Percentiles rank a stretch among this genome's conserved stretches.
Conservation (phyloP, 768 basidiomycete genomes). For the Mrakia hoshinonis region DNA sequence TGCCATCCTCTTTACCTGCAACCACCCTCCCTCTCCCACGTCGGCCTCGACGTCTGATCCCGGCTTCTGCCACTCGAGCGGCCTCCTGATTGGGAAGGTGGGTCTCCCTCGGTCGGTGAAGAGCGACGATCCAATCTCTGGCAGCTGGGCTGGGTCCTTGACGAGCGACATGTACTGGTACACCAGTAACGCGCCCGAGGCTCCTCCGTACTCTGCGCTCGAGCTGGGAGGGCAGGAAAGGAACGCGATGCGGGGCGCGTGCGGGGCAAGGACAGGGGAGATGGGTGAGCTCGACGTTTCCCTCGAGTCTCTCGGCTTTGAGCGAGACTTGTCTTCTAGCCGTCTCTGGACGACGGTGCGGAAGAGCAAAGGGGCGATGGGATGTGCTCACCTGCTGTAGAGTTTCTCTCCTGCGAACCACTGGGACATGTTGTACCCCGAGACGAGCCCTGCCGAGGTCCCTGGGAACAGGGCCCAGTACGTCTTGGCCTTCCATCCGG, state of each 20-base stretch:
- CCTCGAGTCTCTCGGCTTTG: not conserved
- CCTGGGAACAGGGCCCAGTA: no score
- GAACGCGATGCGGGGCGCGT: not conserved
- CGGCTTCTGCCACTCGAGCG: not conserved
- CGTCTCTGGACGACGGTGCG: no score
- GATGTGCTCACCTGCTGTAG: no score
- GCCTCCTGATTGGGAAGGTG: not conserved
- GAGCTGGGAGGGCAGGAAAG: not conserved
- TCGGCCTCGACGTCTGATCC: not conserved
- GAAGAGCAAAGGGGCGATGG: not conserved
- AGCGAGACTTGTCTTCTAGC: not conserved
- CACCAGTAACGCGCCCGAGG: not conserved
- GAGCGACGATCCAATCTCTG: not conserved
- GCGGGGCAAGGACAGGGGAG: not conserved
- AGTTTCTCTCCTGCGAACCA: no score
- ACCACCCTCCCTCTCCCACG: not conserved
- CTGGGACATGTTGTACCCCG: no score
- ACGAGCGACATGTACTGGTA: slow-evolving; percentile 2
- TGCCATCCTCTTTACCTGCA: not conserved
- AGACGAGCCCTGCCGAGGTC: no score
- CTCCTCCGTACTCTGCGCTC: not conserved
- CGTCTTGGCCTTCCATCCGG: no score
- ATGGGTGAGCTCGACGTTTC: not conserved
- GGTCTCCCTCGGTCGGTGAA: not conserved
- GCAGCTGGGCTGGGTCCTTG: not conserved